Conservation (phyloP, 176 grass and related monocot species). For the Triticum dicoccoides region DNA sequence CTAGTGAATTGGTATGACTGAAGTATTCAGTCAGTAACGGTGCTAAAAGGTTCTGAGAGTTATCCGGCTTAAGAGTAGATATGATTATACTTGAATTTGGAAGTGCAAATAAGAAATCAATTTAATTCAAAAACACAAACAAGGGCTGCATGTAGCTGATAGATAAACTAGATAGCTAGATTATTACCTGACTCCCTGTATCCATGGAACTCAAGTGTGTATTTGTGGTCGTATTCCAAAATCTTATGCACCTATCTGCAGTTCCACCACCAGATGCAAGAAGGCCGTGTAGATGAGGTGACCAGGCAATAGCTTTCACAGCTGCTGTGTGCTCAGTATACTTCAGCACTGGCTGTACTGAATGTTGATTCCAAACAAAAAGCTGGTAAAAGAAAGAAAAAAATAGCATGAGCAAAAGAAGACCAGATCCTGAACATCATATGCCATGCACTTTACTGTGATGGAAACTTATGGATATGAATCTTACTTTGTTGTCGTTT, state of each 20-base stretch:
- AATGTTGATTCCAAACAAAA: conserved; percentile 98
- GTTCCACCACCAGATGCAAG: conserved; percentile 98
- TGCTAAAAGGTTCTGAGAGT: not conserved
- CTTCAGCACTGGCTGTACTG: conserved; percentile 73
- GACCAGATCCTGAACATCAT: not conserved
- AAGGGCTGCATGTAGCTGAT: not conserved
- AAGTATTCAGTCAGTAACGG: not conserved
- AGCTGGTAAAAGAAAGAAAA: conserved; percentile 47
- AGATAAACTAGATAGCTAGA: not conserved
- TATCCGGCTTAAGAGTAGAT: not conserved
- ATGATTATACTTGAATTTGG: not conserved
- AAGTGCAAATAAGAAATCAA: not conserved
- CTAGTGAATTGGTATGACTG: not conserved
- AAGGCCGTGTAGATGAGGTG: conserved; percentile 89
- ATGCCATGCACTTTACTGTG: not conserved
- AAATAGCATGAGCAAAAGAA: not conserved
- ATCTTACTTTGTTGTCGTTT: conserved; percentile 88
- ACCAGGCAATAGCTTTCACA: conserved; percentile 99
- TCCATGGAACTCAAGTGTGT: conserved; percentile 81
- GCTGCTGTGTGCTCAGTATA: conserved; percentile 96
- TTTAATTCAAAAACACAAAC: not conserved
- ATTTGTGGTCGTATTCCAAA: conserved; percentile 96
- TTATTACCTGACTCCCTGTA: conserved; percentile 92
- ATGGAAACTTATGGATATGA: not conserved
- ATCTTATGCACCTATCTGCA: conserved; percentile 94